Conservation (phyloP, 2,329 filamentous ascomycete species). For the Phoma sp. region DNA sequence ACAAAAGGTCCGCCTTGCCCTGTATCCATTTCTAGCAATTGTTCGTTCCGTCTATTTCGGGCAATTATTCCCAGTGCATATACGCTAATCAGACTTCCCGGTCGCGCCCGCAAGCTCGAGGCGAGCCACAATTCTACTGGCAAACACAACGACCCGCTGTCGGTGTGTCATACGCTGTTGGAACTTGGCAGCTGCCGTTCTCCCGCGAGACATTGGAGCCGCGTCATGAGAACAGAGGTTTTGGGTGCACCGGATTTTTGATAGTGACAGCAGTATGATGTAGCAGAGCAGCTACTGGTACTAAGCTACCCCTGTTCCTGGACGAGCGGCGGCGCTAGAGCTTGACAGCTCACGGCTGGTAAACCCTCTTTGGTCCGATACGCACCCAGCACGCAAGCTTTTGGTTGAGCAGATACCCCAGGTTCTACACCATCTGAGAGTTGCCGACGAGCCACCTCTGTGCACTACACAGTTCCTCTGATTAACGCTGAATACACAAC, state of each 20-base stretch:
- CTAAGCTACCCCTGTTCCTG: slow-evolving; percentile 12
- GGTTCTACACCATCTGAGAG: neutral
- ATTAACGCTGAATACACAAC: too few species aligned
- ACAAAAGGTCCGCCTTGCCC: neutral
- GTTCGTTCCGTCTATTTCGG: neutral
- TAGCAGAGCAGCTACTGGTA: slow-evolving; percentile 1
- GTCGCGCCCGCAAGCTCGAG: slow-evolving; percentile 14
- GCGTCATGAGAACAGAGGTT: neutral
- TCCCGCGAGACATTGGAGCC: slow-evolving; percentile 1
- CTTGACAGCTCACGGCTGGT: slow-evolving; percentile 13
- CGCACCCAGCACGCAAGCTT: slow-evolving; percentile 21
- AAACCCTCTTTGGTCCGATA: slow-evolving; percentile 26
- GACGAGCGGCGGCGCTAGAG: slow-evolving; percentile 26
- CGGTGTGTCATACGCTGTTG: slow-evolving; percentile 2
- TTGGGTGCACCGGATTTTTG: neutral
- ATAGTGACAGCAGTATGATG: neutral
- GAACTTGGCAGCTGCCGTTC: neutral
- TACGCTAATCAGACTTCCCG: slow-evolving; percentile 5
- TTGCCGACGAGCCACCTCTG: too few species aligned
- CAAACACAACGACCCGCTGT: neutral
- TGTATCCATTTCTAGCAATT: slow-evolving; percentile 12
- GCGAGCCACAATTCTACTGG: neutral
- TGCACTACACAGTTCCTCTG: too few species aligned
- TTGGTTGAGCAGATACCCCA: slow-evolving; percentile 16
- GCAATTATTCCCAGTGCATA: slow-evolving; percentile 7